Conservation (phyloP, 2,329 filamentous ascomycete genomes). For the Colletotrichum eleusines region DNA sequence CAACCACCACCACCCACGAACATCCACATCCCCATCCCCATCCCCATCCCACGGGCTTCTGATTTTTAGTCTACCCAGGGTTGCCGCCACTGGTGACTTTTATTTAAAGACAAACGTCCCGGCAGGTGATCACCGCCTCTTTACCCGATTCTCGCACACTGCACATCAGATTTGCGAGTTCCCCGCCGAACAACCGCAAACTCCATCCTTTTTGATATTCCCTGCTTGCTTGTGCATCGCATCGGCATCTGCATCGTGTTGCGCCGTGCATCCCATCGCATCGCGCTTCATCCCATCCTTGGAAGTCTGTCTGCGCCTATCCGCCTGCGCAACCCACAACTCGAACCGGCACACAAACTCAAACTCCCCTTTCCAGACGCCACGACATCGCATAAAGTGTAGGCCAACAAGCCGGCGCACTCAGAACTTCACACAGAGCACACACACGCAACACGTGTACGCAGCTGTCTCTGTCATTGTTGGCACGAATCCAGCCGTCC, state of each 20-base stretch:
- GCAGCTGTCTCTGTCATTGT: not conserved
- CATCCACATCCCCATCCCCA: not conserved
- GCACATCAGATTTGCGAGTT: not conserved
- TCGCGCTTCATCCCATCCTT: not conserved
- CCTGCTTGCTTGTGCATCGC: not conserved
- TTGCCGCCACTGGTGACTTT: not conserved
- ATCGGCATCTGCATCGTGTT: not conserved
- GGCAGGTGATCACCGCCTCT: not conserved
- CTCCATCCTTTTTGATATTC: not conserved
- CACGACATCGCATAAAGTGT: constrained; percentile 1
- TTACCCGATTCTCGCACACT: not conserved
- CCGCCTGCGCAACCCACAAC: not conserved
- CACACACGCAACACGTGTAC: not conserved
- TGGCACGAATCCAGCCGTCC: constrained; percentile 32
- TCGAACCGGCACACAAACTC: not conserved
- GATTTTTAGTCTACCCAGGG: not conserved
- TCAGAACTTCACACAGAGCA: constrained; percentile 9
- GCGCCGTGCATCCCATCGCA: not conserved
- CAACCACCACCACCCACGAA: not conserved
- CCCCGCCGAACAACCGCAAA: not conserved
- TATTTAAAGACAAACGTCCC: not conserved
- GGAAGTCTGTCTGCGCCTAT: not conserved
- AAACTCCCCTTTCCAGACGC: not conserved
- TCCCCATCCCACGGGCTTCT: not conserved
- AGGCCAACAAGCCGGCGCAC: constrained; percentile 29